These are phyloP conservation scores for Penicillium turbatum DNA, from an alignment of 495 filamentous ascomycete genomes.

Conservation along the genomic window DNA sequence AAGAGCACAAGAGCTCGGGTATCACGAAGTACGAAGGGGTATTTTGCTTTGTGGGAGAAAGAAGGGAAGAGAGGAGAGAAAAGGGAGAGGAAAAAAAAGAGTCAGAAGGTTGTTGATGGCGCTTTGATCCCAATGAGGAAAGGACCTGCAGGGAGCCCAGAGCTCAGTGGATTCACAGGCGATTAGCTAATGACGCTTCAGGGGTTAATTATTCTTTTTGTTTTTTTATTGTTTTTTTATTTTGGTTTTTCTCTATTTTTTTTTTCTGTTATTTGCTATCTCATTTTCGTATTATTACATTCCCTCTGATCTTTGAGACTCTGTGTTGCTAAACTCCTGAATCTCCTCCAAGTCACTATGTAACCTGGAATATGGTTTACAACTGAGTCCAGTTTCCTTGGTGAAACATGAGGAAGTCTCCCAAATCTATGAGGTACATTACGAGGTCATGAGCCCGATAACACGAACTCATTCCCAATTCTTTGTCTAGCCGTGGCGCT, in stretches of 20 bases:
- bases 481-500: conserved; percentile 8
- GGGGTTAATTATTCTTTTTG: conserved; percentile 6
- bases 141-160: conserved; percentile 44
- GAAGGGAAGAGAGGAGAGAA: conserved; percentile 21
- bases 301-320: not conserved
- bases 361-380: not conserved
- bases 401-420: not conserved
- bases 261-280: not conserved
- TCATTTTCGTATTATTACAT: not conserved
- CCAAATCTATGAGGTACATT: not conserved
- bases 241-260: conserved; percentile 3
- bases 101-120: conserved; percentile 28
- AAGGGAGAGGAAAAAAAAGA: conserved; percentile 31
- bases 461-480: not conserved
- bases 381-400: not conserved
- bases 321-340: no score
- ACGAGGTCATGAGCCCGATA: not conserved
- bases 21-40: conserved; percentile 36
- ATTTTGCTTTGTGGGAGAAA: conserved; percentile 24
- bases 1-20: conserved; percentile 45
- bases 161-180: conserved; percentile 13
- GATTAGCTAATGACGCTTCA: conserved; percentile 14
- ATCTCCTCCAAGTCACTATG: not conserved
- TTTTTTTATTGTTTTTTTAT: not conserved
- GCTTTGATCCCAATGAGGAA: conserved; percentile 28